Conservation (phyloP, 176 grass and related monocot genomes). For the Coix lacrymajobi region DNA sequence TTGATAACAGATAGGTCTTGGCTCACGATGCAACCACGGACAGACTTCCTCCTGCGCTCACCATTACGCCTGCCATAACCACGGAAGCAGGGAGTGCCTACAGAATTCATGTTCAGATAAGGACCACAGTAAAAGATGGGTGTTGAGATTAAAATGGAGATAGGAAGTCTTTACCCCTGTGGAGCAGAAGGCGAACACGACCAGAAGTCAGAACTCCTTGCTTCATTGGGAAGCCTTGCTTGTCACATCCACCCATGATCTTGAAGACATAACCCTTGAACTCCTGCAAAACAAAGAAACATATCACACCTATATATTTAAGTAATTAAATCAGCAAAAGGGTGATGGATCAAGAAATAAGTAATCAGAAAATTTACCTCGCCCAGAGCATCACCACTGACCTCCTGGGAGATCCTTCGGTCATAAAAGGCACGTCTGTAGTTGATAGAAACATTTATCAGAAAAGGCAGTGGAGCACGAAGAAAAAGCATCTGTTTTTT, state of each 20-base stretch:
- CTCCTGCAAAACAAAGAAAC: constrained; percentile 47
- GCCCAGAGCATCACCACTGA: constrained; percentile 61
- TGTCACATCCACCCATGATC: constrained; percentile 93
- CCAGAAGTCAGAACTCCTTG: constrained; percentile 81
- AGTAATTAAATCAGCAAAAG: not conserved
- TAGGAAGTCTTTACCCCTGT: constrained; percentile 52
- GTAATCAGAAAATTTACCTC: constrained; percentile 42
- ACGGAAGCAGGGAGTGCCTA: constrained; percentile 92
- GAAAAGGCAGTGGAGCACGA: not conserved
- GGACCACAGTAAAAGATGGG: not conserved
- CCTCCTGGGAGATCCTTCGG: constrained; percentile 91
- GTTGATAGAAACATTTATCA: not conserved
- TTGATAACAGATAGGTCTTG: constrained; percentile 87
- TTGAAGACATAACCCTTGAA: constrained; percentile 91
- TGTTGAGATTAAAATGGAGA: not conserved
- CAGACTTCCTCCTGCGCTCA: constrained; percentile 87
- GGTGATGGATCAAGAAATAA: not conserved
- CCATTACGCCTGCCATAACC: constrained; percentile 75
- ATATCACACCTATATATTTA: not conserved
- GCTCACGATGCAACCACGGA: constrained; percentile 94
- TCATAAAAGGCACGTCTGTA: constrained; percentile 68
- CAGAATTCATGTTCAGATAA: not conserved
- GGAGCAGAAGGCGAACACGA: constrained; percentile 78
- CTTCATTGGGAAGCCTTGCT: constrained; percentile 96
- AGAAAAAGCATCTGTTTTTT: not conserved